These are phyloP conservation scores for Lichtheimia hyalospora DNA, from an alignment of 371 early-diverging fungal species.

Conservation along the genomic window DNA sequence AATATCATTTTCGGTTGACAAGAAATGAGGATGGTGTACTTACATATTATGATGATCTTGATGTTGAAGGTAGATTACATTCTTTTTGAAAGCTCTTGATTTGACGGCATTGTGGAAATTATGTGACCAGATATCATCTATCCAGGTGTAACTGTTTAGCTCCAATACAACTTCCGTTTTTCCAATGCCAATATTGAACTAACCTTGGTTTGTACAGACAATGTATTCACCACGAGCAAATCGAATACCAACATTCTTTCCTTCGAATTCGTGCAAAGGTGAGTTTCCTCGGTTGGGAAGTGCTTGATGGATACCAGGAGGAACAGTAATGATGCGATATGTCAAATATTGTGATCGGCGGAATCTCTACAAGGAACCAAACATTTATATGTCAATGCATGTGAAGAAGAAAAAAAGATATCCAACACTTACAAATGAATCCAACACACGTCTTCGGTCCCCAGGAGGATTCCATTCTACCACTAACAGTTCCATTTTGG, in stretches of 20 bases:
- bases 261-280: conserved; percentile 49
- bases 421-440: conserved; percentile 44
- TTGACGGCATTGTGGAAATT: conserved; percentile 47
- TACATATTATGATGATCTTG: conserved; percentile 45
- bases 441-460: conserved; percentile 31
- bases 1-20: background rate
- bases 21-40: conserved; percentile 18
- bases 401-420: too few species aligned
- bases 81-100: conserved; percentile 35
- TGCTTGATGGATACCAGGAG: conserved; percentile 31
- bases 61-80: conserved; percentile 38
- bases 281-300: conserved; percentile 42
- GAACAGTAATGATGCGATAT: conserved; percentile 43
- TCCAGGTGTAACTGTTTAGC: too few species aligned
- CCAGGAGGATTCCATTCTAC: conserved; percentile 50
- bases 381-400: background rate
- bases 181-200: background rate
- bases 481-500: conserved; percentile 41
- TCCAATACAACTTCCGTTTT: background rate
- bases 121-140: conserved; percentile 52
- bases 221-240: conserved; percentile 48
- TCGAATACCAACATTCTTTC: conserved; percentile 49
- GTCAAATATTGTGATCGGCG: conserved; percentile 37
- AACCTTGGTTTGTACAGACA: conserved; percentile 50
- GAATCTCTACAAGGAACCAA: conserved; percentile 25